A percentile compares a stretch with the other conserved stretches of the same genome.
phyloP scores from a whole-genome alignment of 371 early-diverging fungal genomes.

The Circinella umbellata region DNA sequence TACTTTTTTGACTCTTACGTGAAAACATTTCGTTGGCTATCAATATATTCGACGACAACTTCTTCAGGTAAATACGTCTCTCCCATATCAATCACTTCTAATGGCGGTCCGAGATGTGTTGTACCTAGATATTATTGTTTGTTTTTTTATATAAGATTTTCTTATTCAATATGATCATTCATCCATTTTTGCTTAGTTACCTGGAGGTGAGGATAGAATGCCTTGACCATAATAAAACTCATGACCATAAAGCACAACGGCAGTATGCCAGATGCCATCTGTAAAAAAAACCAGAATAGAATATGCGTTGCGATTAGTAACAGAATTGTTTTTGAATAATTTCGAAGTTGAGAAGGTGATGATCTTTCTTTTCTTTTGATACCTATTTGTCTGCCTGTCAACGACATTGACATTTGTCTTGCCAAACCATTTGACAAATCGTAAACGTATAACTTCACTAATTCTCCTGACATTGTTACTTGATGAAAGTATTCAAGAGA shows the following conservation, averaged over 20 bases:
- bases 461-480: conserved; percentile 27
- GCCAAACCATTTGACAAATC: conserved; percentile 83
- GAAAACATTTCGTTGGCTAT: conserved; percentile 65
- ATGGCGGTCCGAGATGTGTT: conserved; percentile 76
- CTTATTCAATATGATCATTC: background rate
- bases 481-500: background rate
- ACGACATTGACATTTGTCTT: conserved; percentile 60
- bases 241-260: conserved; percentile 84
- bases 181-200: conserved; percentile 18
- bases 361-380: conserved; percentile 8
- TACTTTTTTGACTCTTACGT: conserved; percentile 46
- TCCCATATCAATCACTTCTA: conserved; percentile 81
- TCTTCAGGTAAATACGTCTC: conserved; percentile 80
- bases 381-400: conserved; percentile 77
- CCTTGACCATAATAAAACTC: conserved; percentile 92
- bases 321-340: background rate
- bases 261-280: conserved; percentile 91
- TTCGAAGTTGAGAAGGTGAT: background rate
- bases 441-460: conserved; percentile 76
- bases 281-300: conserved; percentile 1
- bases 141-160: too few relatives aligned
- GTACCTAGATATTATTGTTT: conserved; percentile 36
- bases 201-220: conserved; percentile 61
- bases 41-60: conserved; percentile 78
- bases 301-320: background rate